phyloP scores from a whole-genome alignment of 2,329 filamentous ascomycete species.

The Malbranchea zuffiana region DNA sequence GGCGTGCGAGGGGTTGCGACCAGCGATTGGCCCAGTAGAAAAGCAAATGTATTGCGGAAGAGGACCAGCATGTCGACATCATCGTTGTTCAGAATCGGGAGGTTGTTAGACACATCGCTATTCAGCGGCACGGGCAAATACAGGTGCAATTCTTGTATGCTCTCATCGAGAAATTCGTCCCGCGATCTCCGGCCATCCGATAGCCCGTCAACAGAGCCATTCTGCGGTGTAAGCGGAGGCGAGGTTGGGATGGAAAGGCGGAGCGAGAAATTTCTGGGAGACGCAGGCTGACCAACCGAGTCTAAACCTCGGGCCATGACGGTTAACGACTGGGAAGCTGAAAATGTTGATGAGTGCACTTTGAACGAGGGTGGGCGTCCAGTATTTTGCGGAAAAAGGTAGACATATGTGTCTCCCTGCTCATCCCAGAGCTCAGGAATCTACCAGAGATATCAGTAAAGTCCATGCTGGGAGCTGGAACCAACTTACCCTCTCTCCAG shows the following conservation, averaged over 20 bases:
- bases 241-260: conserved; percentile 24
- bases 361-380: conserved; percentile 50
- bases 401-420: conserved; percentile 51
- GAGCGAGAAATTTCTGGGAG: conserved; percentile 22
- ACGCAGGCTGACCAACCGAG: conserved; percentile 31
- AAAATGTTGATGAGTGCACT: conserved; percentile 48
- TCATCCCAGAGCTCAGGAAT: conserved; percentile 51
- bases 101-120: conserved; percentile 35
- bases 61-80: conserved; percentile 49
- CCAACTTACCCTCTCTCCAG: conserved; percentile 41
- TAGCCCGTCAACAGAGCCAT: conserved; percentile 20
- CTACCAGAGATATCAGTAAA: conserved; percentile 5
- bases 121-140: conserved; percentile 49
- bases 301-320: conserved; percentile 43
- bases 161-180: conserved; percentile 40
- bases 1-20: conserved; percentile 47
- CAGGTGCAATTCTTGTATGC: conserved; percentile 41
- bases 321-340: conserved; percentile 46
- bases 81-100: conserved; percentile 29
- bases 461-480: not conserved
- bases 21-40: conserved; percentile 51
- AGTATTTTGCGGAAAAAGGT: conserved; percentile 49
- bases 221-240: conserved; percentile 21
- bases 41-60: conserved; percentile 54
- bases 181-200: conserved; percentile 40